Conservation (phyloP, 352 stramenopile genomes). For the Globisporangium ultimum region DNA sequence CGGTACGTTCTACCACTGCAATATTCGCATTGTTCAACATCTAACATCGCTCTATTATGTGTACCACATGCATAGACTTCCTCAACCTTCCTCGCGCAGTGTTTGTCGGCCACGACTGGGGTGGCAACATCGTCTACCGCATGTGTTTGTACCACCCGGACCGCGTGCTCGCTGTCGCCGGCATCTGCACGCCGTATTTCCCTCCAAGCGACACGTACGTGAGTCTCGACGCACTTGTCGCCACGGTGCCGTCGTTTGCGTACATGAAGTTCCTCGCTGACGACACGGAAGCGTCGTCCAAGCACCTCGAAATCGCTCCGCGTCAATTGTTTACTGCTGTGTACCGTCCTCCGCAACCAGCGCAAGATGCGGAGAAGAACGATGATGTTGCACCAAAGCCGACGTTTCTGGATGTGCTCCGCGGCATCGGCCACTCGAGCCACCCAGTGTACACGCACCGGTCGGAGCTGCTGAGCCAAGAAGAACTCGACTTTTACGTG, state of each 20-base stretch:
- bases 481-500: constrained; percentile 49
- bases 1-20: constrained; percentile 12
- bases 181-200: constrained; percentile 58
- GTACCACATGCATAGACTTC: constrained; percentile 19
- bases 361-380: constrained; percentile 12
- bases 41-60: too few species aligned
- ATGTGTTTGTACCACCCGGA: constrained; percentile 56
- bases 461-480: constrained; percentile 33
- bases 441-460: constrained; percentile 32
- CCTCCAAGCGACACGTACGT: constrained; percentile 30
- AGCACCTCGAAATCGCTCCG: constrained; percentile 30
- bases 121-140: constrained; percentile 42
- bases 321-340: constrained; percentile 31
- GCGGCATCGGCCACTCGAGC: constrained; percentile 18
- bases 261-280: constrained; percentile 34
- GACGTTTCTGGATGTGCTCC: constrained; percentile 25
- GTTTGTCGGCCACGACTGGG: constrained; percentile 64
- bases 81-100: constrained; percentile 45
- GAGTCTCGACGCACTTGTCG: constrained; percentile 26
- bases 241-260: constrained; percentile 29
- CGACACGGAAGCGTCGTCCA: constrained; percentile 25
- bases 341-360: constrained; percentile 20
- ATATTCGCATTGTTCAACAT: too few species aligned
- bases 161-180: constrained; percentile 44
- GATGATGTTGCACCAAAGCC: constrained; percentile 11